Evolutionary conservation across 192 early-diverging fungal genomes (phyloP), one percentile per base, ranked within the genome.

Genomic region (Coemansia sp.): DNA sequence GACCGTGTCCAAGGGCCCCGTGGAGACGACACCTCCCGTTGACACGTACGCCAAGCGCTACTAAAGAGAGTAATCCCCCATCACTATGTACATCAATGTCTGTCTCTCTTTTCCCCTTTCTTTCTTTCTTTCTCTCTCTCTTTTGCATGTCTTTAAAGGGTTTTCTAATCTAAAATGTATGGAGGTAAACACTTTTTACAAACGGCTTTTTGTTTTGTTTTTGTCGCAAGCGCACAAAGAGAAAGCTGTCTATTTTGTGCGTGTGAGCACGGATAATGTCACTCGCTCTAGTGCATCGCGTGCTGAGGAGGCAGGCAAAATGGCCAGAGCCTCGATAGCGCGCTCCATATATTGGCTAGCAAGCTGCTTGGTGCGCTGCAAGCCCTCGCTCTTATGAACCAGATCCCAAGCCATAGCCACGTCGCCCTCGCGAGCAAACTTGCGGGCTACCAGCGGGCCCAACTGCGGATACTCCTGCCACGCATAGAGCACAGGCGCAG

Each of bases 401-500:
- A 92, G 79, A 9, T 85, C 76, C 74, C 89, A 86, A 8, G 95
- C 91, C 76, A 57, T 84, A 24, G 90, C 85, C 11, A 88, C 89
- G 73, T 99, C 96, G 9, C 92, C 93, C 10, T 83, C 64, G 8
- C 86, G 28, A 13, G 76, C 73, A 72, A 99, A 99, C 57, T 94
- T 90, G 43, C 96, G 92, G 45, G 93, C 89, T 26, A 97, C 93
- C 39, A 96, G 73, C 18, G 87, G 87, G 3, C 89, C 87, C 37
- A 99, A 82, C 69, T 94, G 89, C 4, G 94, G 89, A 66, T 81
- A 93, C 77, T 93, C 87, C 50, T 95, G 90, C 79, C 91, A 93
- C 6, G 96, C 95, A 76, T 89, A 99, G 36, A 99, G 77, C 0
- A 99, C 92, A 0, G 96, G 96, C 0, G 95, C 94, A 9, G 94